These are phyloP conservation scores for Diaporthe amygdali DNA, from an alignment of 2,329 filamentous ascomycete genomes.

Conservation along the genomic window DNA sequence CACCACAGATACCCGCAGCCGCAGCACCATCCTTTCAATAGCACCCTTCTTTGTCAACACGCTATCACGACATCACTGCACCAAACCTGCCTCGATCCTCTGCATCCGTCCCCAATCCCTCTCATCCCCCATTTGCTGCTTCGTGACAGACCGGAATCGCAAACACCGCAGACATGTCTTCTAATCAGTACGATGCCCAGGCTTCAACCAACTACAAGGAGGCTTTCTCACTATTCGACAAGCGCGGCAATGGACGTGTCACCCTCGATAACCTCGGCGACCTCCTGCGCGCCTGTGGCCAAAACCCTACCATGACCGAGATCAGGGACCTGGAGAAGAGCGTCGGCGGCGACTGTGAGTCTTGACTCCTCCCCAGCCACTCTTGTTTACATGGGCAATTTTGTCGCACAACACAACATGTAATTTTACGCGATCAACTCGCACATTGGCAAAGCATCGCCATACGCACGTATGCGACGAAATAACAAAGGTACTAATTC, in stretches of 20 bases:
- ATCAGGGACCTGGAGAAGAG: slow-evolving; percentile 91
- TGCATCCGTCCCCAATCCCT: background rate
- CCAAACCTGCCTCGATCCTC: background rate
- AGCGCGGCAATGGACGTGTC: slow-evolving; percentile 95
- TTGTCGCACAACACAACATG: background rate
- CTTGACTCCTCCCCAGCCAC: slow-evolving; percentile 7
- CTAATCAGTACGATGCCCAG: slow-evolving; percentile 63
- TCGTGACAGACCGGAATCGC: background rate
- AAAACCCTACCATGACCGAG: slow-evolving; percentile 95
- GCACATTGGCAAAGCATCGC: background rate
- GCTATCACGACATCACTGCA: background rate
- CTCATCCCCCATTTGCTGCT: background rate
- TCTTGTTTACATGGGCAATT: background rate
- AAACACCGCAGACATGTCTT: slow-evolving; percentile 44
- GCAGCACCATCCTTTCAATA: background rate
- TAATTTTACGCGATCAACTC: background rate
- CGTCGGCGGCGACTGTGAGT: slow-evolving; percentile 89
- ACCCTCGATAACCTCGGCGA: slow-evolving; percentile 86
- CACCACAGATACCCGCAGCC: background rate
- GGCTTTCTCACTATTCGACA: slow-evolving; percentile 99
- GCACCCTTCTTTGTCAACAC: background rate
- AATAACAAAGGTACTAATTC: slow-evolving; percentile 19
- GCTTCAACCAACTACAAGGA: slow-evolving; percentile 99
- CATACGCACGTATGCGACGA: background rate
- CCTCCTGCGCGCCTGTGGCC: slow-evolving; percentile 92